A percentile compares a stretch with the other conserved stretches of the same genome.
phyloP scores from a whole-genome alignment of 1,139 yeast genomes.

The Taphrina flavorubra region DNA sequence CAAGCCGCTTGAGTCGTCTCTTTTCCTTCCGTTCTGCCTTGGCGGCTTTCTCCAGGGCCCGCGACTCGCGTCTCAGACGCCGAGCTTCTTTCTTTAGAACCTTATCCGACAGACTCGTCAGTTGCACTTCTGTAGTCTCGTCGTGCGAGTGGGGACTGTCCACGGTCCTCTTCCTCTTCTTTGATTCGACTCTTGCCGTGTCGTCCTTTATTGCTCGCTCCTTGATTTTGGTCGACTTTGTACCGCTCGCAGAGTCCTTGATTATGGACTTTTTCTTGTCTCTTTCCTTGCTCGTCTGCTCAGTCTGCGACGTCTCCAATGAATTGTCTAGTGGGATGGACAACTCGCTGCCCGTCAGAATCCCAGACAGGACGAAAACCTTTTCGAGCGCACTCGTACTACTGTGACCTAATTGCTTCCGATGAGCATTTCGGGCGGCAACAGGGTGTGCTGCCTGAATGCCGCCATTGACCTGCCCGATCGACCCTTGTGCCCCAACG shows the following conservation, averaged over 20 bases:
- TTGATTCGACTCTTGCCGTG: neutral
- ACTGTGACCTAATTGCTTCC: slow-evolving; percentile 17
- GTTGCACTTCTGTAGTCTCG: neutral
- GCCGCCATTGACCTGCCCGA: slow-evolving; percentile 35
- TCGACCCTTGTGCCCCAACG: slow-evolving; percentile 22
- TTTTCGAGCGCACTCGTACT: slow-evolving; percentile 33
- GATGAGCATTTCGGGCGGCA: slow-evolving; percentile 36
- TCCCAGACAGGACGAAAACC: slow-evolving; percentile 32
- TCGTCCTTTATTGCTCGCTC: neutral
- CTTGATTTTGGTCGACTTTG: neutral
- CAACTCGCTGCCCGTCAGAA: slow-evolving; percentile 26
- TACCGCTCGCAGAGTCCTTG: too few species aligned
- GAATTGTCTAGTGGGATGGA: slow-evolving; percentile 15
- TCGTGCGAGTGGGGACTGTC: neutral
- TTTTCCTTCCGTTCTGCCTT: slow-evolving; percentile 25
- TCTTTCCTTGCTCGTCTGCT: slow-evolving; percentile 1
- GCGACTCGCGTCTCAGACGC: slow-evolving; percentile 6
- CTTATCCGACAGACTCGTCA: neutral
- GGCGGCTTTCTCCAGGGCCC: slow-evolving; percentile 1
- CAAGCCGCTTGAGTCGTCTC: slow-evolving; percentile 12
- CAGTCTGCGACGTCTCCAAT: neutral
- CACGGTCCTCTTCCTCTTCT: neutral
- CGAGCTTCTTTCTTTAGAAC: slow-evolving; percentile 21
- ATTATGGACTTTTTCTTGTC: neutral
- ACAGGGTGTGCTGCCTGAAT: slow-evolving; percentile 37